Evolutionary conservation across 2,329 filamentous ascomycete species (phyloP), one percentile per base, ranked within the genome.

Genomic region (Zalaria obscura): DNA sequence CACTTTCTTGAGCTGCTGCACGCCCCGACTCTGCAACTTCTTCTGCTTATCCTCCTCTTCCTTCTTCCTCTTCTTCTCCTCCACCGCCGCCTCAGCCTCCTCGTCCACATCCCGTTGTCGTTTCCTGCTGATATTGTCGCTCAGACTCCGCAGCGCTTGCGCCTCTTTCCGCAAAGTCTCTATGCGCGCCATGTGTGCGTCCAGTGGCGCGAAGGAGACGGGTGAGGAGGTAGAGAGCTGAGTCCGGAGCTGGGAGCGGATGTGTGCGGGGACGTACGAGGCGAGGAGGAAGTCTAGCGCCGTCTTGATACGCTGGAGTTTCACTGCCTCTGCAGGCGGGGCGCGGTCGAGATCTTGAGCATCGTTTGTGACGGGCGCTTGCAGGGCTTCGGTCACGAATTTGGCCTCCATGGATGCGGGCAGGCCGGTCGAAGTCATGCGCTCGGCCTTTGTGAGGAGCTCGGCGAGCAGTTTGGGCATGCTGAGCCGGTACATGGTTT

Each of bases 41-140:
- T 80, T 88, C 59, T 76, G 80, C 65, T 80, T 83, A 45, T 94
- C 88, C 45, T 94, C 88, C 47, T 94, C 89, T 39, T 94, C 87
- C 63, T 81, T 77, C 59, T 80, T 88, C 35, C 80, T 70, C 66
- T 82, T 88, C 74, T 91, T 94, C 58, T 88, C 83, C 3, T 76
- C 77, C 3, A 79, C 62, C n/a, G 58, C 56, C 40, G 61, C 65
- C 8, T 70, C 68, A 8, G 75, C 72, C 31, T 75, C 73, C 28
- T 85, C 80, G 31, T 85, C 83, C 45, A 85, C 78, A 4, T 58
- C 56, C 6, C 55, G 43, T 1, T 62, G 61, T 10, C 80, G 72
- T 58, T 88, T 89, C 18, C 78, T 70, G 7, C 53, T 60, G 3
- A 81, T 76, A 57, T 80, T 86, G 58, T 88, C 80, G 2, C 68